phyloP scores from a whole-genome alignment of 768 basidiomycete genomes.

The Termitomyces sp. region DNA sequence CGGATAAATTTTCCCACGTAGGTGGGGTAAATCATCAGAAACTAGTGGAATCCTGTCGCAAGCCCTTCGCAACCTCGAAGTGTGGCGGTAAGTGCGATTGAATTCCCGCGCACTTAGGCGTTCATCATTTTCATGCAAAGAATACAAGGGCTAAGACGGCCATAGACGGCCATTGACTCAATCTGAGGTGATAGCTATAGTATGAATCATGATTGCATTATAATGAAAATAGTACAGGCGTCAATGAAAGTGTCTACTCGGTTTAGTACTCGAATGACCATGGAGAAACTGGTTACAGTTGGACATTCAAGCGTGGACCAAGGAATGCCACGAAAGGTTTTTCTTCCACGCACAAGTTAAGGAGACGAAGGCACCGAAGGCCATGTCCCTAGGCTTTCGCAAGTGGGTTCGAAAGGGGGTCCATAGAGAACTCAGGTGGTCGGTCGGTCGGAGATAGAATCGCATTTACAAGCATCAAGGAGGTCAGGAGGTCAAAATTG shows the following conservation, averaged over 20 bases:
- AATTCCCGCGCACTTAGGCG: neutral
- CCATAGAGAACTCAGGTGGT: conserved; percentile 11
- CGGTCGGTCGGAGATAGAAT: neutral
- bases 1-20: conserved; percentile 28
- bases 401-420: conserved; percentile 44
- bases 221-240: neutral
- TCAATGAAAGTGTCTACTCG: conserved; percentile 39
- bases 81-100: neutral
- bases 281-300: conserved; percentile 33
- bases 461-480: conserved; percentile 1
- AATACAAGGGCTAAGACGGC: neutral
- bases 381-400: conserved; percentile 77
- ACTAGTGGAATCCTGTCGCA: neutral
- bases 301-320: conserved; percentile 80
- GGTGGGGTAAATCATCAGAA: conserved; percentile 4
- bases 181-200: neutral
- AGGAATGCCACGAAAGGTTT: conserved; percentile 28
- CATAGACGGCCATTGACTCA: neutral
- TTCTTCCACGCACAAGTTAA: conserved; percentile 77
- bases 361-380: conserved; percentile 72
- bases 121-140: too few relatives aligned
- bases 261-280: conserved; percentile 83
- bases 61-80: too few relatives aligned
- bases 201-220: neutral
- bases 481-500: neutral